Evolutionary conservation across 2,329 filamentous ascomycete genomes (phyloP).

Genomic region (Pseudocercospora musae): DNA sequence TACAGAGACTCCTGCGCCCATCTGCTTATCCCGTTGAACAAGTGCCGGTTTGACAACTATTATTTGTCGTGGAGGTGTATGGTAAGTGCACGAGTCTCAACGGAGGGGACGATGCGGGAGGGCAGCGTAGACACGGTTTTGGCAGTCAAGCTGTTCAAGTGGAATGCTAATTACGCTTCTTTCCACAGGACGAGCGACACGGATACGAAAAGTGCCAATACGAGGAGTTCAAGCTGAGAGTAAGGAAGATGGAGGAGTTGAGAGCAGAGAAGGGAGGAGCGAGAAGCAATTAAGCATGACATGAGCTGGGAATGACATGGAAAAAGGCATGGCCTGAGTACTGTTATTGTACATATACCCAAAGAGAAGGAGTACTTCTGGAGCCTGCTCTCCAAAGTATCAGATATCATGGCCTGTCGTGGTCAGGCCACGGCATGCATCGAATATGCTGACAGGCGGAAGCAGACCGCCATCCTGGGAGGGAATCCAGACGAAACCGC

Average conservation of each 20-base stretch:
- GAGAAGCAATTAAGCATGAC: slow-evolving; percentile 67
- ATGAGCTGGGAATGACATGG: too few species aligned
- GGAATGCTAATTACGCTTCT: not conserved
- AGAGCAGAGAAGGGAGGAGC: slow-evolving; percentile 78
- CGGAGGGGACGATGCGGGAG: not conserved
- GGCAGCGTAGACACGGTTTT: too few species aligned
- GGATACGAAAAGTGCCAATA: slow-evolving; percentile 99
- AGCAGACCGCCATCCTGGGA: too few species aligned
- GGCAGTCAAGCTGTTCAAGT: too few species aligned
- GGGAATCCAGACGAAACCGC: too few species aligned
- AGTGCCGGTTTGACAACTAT: slow-evolving; percentile 85
- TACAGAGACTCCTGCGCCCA: slow-evolving; percentile 96
- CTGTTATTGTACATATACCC: slow-evolving; percentile 27
- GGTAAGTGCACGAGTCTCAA: slow-evolving; percentile 54
- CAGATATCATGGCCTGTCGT: not conserved
- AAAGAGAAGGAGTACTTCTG: not conserved
- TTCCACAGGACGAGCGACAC: slow-evolving; percentile 80
- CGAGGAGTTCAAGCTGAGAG: slow-evolving; percentile 96
- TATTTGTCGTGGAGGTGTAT: slow-evolving; percentile 98
- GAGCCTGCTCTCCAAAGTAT: not conserved
- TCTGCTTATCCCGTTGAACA: slow-evolving; percentile 91
- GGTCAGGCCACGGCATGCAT: too few species aligned
- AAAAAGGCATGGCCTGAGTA: not conserved
- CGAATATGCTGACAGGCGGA: too few species aligned
- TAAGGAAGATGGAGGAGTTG: slow-evolving; percentile 97